Evolutionary conservation across 495 filamentous ascomycete genomes (phyloP).

Genomic region (Podospora didyma): DNA sequence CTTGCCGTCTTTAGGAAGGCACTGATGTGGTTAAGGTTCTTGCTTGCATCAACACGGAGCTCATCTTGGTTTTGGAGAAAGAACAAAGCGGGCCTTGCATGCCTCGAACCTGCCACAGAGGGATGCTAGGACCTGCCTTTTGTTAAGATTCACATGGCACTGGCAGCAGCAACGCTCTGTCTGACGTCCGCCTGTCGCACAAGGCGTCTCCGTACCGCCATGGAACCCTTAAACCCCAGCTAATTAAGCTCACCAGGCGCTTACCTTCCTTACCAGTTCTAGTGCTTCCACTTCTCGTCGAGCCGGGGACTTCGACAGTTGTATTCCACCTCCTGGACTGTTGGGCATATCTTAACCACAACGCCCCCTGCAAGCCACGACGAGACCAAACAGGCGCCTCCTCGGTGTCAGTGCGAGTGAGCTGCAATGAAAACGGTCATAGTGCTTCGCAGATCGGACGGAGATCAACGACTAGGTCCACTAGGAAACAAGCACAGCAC

Average conservation of each 20-base stretch:
- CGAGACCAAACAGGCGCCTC: not conserved
- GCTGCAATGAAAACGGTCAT: not conserved
- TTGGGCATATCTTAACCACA: not conserved
- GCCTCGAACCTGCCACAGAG: too few relatives aligned
- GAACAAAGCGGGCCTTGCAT: too few relatives aligned
- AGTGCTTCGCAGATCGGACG: not conserved
- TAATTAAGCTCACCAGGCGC: too few relatives aligned
- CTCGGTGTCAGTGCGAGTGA: not conserved
- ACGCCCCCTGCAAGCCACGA: not conserved
- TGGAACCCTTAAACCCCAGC: not conserved
- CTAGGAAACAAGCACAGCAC: not conserved
- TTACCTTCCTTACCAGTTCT: too few relatives aligned
- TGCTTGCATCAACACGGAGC: too few relatives aligned
- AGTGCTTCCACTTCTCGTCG: too few relatives aligned
- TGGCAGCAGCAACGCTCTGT: not conserved
- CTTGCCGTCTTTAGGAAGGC: too few relatives aligned
- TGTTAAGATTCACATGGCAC: conserved; percentile 6
- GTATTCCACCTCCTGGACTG: too few relatives aligned
- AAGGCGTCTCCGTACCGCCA: not conserved
- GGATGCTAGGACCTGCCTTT: not conserved
- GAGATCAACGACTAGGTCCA: not conserved
- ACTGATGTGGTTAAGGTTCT: too few relatives aligned
- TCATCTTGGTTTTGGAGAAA: too few relatives aligned
- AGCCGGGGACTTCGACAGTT: too few relatives aligned
- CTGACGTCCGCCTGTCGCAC: not conserved